These are phyloP conservation scores for Pyricularia pennisetigena DNA, from an alignment of 2,329 filamentous ascomycete genomes.

Conservation along the genomic window DNA sequence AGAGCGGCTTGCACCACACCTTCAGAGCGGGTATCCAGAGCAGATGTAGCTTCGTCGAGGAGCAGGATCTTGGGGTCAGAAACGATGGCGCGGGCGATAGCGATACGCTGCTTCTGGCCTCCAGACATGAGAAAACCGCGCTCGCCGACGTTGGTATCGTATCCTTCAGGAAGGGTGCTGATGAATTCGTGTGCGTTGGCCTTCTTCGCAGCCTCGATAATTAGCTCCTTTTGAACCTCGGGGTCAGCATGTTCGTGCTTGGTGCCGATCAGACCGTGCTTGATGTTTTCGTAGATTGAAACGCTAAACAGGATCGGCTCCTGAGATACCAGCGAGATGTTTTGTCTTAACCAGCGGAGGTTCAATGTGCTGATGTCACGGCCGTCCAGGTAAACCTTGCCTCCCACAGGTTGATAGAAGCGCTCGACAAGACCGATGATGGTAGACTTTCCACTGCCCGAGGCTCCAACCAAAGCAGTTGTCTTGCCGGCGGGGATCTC, in stretches of 20 bases:
- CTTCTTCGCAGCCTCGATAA: conserved; percentile 76
- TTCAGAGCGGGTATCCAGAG: conserved; percentile 89
- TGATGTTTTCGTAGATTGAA: conserved; percentile 83
- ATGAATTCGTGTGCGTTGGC: conserved; percentile 96
- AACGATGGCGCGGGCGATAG: conserved; percentile 83
- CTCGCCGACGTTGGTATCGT: conserved; percentile 92
- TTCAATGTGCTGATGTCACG: conserved; percentile 75
- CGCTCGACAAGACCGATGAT: conserved; percentile 89
- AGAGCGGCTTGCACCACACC: conserved; percentile 89
- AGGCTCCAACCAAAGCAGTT: conserved; percentile 67
- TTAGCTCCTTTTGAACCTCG: conserved; percentile 58
- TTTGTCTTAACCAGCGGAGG: conserved; percentile 80
- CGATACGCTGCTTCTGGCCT: conserved; percentile 94
- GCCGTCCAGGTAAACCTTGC: conserved; percentile 71
- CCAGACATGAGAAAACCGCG: conserved; percentile 86
- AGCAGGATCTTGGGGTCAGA: conserved; percentile 87
- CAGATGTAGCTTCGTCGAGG: conserved; percentile 90
- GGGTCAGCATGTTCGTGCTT: conserved; percentile 55
- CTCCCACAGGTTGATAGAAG: conserved; percentile 84
- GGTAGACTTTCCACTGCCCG: conserved; percentile 21
- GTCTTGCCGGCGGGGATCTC: conserved; percentile 80
- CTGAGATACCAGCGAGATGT: conserved; percentile 87
- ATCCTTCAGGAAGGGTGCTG: conserved; percentile 69
- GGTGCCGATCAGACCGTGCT: conserved; percentile 73
- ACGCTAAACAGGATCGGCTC: conserved; percentile 87